Conservation (phyloP, 2,329 filamentous ascomycete species). For the Cryphonectria japonica region DNA sequence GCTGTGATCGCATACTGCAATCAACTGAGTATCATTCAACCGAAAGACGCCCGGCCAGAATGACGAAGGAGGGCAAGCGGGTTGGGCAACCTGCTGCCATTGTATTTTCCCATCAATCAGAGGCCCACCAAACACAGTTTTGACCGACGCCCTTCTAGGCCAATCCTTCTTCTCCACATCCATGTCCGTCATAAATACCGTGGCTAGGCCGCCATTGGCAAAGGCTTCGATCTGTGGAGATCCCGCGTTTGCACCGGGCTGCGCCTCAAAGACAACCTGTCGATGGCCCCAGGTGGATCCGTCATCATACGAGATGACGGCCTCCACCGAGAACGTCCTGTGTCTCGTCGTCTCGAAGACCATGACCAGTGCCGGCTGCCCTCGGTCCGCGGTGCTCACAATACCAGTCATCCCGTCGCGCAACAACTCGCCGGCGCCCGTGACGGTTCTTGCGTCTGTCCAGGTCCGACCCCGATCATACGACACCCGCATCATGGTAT, state of each 20-base stretch:
- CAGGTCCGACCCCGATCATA: slow-evolving; percentile 47
- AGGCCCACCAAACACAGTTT: slow-evolving; percentile 40
- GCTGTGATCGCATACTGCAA: slow-evolving; percentile 25
- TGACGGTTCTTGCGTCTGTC: slow-evolving; percentile 44
- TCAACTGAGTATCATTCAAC: slow-evolving; percentile 19
- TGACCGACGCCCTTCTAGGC: slow-evolving; percentile 46
- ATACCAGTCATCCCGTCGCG: slow-evolving; percentile 52
- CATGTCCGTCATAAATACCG: slow-evolving; percentile 53
- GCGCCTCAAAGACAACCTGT: slow-evolving; percentile 44
- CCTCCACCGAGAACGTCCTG: slow-evolving; percentile 47
- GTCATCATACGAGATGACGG: slow-evolving; percentile 49
- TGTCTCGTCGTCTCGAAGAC: slow-evolving; percentile 50
- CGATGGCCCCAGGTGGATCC: slow-evolving; percentile 45
- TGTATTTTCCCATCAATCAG: slow-evolving; percentile 26
- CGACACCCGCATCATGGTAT: slow-evolving; percentile 52
- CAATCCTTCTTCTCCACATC: slow-evolving; percentile 41
- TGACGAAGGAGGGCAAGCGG: slow-evolving; percentile 11
- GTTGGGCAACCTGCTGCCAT: slow-evolving; percentile 19
- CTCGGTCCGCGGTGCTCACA: slow-evolving; percentile 39
- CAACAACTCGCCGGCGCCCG: slow-evolving; percentile 40
- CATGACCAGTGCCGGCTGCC: slow-evolving; percentile 45
- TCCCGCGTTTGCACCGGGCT: slow-evolving; percentile 42
- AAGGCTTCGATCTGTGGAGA: slow-evolving; percentile 50
- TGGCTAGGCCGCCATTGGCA: slow-evolving; percentile 44
- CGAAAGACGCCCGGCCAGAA: slow-evolving; percentile 28